These are phyloP conservation scores for Penicillium occitanis DNA, from an alignment of 2,329 filamentous ascomycete genomes.

Conservation along the genomic window DNA sequence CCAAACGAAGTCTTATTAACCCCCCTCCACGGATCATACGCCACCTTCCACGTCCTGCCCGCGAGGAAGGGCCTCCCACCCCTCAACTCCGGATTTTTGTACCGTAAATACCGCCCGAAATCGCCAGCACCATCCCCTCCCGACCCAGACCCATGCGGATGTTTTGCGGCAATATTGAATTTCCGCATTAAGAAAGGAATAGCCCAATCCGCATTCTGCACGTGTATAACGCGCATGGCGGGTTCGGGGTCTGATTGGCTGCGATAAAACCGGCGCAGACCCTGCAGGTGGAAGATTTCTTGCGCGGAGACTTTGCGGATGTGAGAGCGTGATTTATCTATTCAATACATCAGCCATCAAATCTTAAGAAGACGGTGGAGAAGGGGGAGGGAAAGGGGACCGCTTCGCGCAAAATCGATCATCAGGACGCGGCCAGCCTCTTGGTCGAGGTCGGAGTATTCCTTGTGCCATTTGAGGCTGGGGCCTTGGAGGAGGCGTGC, in stretches of 20 bases:
- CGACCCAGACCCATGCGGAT: slow-evolving; percentile 40
- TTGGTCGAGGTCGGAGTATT: slow-evolving; percentile 31
- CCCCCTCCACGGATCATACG: slow-evolving; percentile 54
- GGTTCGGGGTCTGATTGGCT: slow-evolving; percentile 22
- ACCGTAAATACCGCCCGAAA: slow-evolving; percentile 52
- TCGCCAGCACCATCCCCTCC: slow-evolving; percentile 28
- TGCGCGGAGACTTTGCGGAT: slow-evolving; percentile 49
- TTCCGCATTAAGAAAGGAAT: slow-evolving; percentile 51
- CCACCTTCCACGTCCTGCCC: slow-evolving; percentile 52
- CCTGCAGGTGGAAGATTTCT: slow-evolving; percentile 49
- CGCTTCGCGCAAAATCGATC: slow-evolving; percentile 50
- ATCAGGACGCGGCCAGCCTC: slow-evolving; percentile 49
- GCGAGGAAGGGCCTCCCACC: slow-evolving; percentile 54
- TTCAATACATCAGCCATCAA: neutral
- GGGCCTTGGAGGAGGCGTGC: slow-evolving; percentile 24
- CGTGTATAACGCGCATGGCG: slow-evolving; percentile 44
- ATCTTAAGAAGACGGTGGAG: too few relatives aligned
- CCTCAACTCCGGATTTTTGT: slow-evolving; percentile 48
- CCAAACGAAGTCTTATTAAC: slow-evolving; percentile 53
- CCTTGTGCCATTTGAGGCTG: slow-evolving; percentile 38
- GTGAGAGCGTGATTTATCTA: slow-evolving; percentile 39
- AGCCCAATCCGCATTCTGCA: slow-evolving; percentile 56
- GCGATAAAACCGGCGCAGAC: slow-evolving; percentile 47
- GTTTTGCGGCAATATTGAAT: slow-evolving; percentile 47
- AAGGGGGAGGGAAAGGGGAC: slow-evolving; percentile 21